phyloP scores from a whole-genome alignment of 1,139 yeast species.

The Pneumocystis oryctolagi region DNA sequence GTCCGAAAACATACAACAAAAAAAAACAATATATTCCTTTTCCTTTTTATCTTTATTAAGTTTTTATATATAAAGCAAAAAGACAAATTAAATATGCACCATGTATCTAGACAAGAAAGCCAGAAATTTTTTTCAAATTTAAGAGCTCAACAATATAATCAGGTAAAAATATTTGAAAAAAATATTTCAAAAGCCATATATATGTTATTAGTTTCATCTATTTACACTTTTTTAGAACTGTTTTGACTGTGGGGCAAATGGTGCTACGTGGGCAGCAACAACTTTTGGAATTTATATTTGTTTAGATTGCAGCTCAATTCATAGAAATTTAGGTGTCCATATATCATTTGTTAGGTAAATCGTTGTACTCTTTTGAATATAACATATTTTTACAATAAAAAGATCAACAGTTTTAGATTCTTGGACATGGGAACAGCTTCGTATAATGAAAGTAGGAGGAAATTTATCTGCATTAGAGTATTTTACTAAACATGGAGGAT shows the following conservation, averaged over 20 bases:
- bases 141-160: conserved; percentile 4
- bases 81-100: background rate
- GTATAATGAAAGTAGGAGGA: conserved; percentile 91
- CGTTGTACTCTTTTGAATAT: background rate
- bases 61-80: background rate
- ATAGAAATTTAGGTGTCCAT: conserved; percentile 91
- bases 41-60: background rate
- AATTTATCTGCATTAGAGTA: conserved; percentile 60
- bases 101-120: conserved; percentile 7
- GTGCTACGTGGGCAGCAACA: conserved; percentile 99
- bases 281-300: conserved; percentile 94
- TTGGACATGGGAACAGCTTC: conserved; percentile 79
- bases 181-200: background rate
- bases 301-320: conserved; percentile 93
- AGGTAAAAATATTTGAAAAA: background rate
- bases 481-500: conserved; percentile 51
- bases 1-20: background rate
- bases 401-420: conserved; percentile 94
- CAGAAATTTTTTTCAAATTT: conserved; percentile 1
- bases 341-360: conserved; percentile 59
- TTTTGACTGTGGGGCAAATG: conserved; percentile 87
- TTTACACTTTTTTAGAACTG: conserved; percentile 29
- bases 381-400: background rate
- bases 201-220: background rate
- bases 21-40: background rate